A percentile compares a stretch with the other conserved stretches of the same genome.
These are phyloP conservation scores for Carex cristatella DNA, from an alignment of 176 grass and related monocot genomes.

Conservation along the genomic window DNA sequence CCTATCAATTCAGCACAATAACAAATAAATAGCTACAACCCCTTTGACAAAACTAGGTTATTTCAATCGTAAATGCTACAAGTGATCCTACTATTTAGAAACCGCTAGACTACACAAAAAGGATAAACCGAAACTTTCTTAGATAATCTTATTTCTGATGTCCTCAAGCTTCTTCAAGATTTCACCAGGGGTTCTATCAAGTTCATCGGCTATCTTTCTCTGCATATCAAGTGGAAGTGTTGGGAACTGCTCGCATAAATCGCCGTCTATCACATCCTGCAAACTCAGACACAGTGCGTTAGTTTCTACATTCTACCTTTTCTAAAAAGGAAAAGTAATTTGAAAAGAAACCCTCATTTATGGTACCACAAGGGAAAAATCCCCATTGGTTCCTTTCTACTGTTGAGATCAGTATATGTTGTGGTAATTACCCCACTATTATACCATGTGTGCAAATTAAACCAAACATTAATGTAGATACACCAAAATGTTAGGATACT, in stretches of 20 bases:
- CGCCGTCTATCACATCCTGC: constrained; percentile 96
- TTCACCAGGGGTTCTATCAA: constrained; percentile 85
- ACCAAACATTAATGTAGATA: not conserved
- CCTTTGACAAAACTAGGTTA: constrained; percentile 1
- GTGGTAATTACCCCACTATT: too few relatives aligned
- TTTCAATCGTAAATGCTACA: not conserved
- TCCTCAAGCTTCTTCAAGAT: constrained; percentile 99
- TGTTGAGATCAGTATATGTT: too few relatives aligned
- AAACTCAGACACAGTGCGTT: constrained; percentile 9
- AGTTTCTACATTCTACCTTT: not conserved
- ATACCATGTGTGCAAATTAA: too few relatives aligned
- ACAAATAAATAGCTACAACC: not conserved
- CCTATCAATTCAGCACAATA: not conserved
- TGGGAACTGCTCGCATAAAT: constrained; percentile 94
- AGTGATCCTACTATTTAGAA: not conserved
- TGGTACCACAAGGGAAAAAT: not conserved
- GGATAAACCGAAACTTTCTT: constrained; percentile 12
- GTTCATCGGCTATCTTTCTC: constrained; percentile 94
- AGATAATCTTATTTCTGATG: constrained; percentile 97
- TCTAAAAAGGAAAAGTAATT: not conserved
- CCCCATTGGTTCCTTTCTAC: too few relatives aligned
- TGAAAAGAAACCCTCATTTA: not conserved
- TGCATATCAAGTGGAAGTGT: constrained; percentile 92
- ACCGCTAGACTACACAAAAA: not conserved
- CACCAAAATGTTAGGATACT: not conserved